Conservation (phyloP, 2,329 filamentous ascomycete species). For the Ophiostoma montium region DNA sequence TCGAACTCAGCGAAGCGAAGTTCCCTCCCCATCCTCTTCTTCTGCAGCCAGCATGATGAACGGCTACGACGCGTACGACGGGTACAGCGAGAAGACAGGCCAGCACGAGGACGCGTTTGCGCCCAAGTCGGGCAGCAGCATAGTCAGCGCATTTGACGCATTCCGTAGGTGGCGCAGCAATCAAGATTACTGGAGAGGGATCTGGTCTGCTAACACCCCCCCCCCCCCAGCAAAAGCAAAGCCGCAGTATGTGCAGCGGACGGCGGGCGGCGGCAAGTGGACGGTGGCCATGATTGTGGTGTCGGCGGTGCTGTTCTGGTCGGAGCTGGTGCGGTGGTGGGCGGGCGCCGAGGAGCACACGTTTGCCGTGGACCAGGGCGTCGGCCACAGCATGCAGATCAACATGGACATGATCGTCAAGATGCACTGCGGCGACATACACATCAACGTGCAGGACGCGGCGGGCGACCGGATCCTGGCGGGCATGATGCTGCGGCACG, state of each 20-base stretch:
- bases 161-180: constrained; percentile 57
- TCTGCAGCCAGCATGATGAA: constrained; percentile 51
- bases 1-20: not conserved
- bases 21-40: not conserved
- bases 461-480: constrained; percentile 85
- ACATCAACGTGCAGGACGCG: constrained; percentile 94
- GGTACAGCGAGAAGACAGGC: constrained; percentile 47
- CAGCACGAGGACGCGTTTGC: constrained; percentile 72
- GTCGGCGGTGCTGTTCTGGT: constrained; percentile 60
- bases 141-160: constrained; percentile 84
- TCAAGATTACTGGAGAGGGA: too few species aligned
- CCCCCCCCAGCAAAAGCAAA: constrained; percentile 80
- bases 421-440: constrained; percentile 80
- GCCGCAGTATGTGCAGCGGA: constrained; percentile 75
- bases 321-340: constrained; percentile 74
- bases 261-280: constrained; percentile 82
- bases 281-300: constrained; percentile 68
- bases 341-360: constrained; percentile 70
- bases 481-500: constrained; percentile 55
- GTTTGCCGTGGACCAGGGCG: constrained; percentile 85
- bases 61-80: constrained; percentile 70
- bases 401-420: constrained; percentile 87
- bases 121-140: constrained; percentile 42
- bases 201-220: too few species aligned
- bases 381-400: constrained; percentile 78